Evolutionary conservation across 75 land plant genomes (phyloP), one percentile per base, ranked within the genome.

Genomic region (Adiantum capillusveneris): DNA sequence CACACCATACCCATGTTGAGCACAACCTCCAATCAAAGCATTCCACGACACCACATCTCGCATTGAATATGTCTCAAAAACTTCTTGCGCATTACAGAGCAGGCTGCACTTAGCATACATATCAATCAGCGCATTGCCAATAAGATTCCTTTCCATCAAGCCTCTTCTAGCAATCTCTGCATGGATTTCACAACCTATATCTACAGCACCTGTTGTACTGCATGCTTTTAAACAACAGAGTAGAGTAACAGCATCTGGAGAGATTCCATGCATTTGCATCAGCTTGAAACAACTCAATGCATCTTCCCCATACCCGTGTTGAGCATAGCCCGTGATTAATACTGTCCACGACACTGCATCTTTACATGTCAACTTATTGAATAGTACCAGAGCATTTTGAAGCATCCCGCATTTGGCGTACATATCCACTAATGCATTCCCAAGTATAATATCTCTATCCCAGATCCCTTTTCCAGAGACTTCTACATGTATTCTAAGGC

Each of bases 351-450:
- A 34, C 3, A 34, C 37, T 34, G 37, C 9, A 34, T 34, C 37
- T 34, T 34, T 34, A 9, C 37, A 34, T 34, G 3, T 34, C 37
- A 34, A 34, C 9, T 34, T 34, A 34, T 34, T 34, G 37, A 34
- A 34, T 34, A 34, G 7, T 34, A 5, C 37, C 9, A 34, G 60
- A 20, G 82, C 84, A 6, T 19, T 25, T 24, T 70, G 69, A 29
- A 67, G 25, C 11, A 21, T 25, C 0, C 84, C 79, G 28, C 66
- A 67, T 31, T 84, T 81, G 17, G 72, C 37, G 56, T 78, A 85
- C 49, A 78, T 83, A 56, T 75, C 78, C 3, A 85, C 42, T 79
- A 85, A 73, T 21, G 65, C 79, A 68, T 81, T 85, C 81, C 78
- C 78, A 1, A 80, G 57, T 28, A 79, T 73, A 0, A 69, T 30